Percentiles rank a stretch among this genome's conserved stretches.
phyloP scores from a whole-genome alignment of 805 yeast genomes.

The Kodamaea fukazawae region DNA sequence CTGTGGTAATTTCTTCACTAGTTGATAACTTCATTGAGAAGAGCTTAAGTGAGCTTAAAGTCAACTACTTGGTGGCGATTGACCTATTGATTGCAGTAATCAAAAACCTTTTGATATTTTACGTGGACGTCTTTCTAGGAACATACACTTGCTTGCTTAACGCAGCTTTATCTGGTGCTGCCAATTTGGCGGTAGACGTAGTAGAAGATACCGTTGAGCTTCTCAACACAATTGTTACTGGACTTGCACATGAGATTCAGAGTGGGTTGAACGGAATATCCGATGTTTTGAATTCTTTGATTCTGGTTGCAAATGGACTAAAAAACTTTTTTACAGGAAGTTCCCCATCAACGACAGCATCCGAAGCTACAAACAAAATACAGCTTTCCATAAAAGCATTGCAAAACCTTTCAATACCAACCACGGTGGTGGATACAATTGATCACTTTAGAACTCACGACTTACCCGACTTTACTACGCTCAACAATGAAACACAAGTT shows the following conservation, averaged over 20 bases:
- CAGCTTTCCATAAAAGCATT: slow-evolving; percentile 57
- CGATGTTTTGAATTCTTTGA: slow-evolving; percentile 51
- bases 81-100: slow-evolving; percentile 51
- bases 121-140: slow-evolving; percentile 73
- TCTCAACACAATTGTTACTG: slow-evolving; percentile 59
- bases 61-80: slow-evolving; percentile 44
- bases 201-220: slow-evolving; percentile 56
- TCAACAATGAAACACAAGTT: slow-evolving; percentile 55
- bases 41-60: slow-evolving; percentile 47
- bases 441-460: slow-evolving; percentile 43
- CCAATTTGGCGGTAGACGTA: slow-evolving; percentile 68
- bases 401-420: slow-evolving; percentile 61
- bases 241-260: slow-evolving; percentile 59
- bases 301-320: slow-evolving; percentile 46
- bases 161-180: slow-evolving; percentile 70
- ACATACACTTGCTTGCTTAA: slow-evolving; percentile 82
- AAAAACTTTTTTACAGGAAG: slow-evolving; percentile 47
- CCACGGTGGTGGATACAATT: slow-evolving; percentile 57
- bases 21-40: slow-evolving; percentile 52
- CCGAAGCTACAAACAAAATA: slow-evolving; percentile 41
- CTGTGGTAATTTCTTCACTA: slow-evolving; percentile 54
- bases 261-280: slow-evolving; percentile 64
- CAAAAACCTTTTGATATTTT: slow-evolving; percentile 59
- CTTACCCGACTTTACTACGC: slow-evolving; percentile 64
- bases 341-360: slow-evolving; percentile 22